These are phyloP conservation scores for Candida xyloterini DNA, from an alignment of 805 yeast species.

Conservation along the genomic window DNA sequence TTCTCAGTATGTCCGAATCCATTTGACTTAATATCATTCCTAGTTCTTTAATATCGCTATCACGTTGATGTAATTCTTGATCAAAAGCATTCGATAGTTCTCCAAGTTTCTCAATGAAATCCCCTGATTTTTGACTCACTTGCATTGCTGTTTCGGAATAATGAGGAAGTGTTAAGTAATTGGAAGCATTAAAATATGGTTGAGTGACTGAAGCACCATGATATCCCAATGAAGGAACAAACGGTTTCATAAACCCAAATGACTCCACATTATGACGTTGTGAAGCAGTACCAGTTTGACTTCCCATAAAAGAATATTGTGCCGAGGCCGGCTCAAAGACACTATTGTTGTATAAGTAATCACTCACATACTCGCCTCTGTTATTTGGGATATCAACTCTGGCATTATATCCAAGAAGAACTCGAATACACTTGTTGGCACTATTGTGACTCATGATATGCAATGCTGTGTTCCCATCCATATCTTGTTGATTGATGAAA, in stretches of 20 bases:
- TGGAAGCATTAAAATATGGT: slow-evolving; percentile 19
- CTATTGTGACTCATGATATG: slow-evolving; percentile 48
- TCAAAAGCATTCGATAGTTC: slow-evolving; percentile 52
- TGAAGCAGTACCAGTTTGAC: slow-evolving; percentile 5
- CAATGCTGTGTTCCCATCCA: slow-evolving; percentile 54
- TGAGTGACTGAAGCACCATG: slow-evolving; percentile 17
- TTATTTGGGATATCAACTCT: slow-evolving; percentile 49
- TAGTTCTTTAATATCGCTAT: slow-evolving; percentile 34
- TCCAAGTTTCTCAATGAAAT: slow-evolving; percentile 47
- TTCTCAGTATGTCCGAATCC: slow-evolving; percentile 33
- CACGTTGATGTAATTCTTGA: slow-evolving; percentile 44
- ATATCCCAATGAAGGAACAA: slow-evolving; percentile 22
- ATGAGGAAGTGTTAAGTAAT: slow-evolving; percentile 36
- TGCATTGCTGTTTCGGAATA: slow-evolving; percentile 53
- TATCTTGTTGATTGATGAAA: slow-evolving; percentile 55
- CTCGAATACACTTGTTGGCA: slow-evolving; percentile 43
- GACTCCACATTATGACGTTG: slow-evolving; percentile 21
- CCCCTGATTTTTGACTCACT: slow-evolving; percentile 48
- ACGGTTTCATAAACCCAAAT: slow-evolving; percentile 25
- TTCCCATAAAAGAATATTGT: slow-evolving; percentile 10
- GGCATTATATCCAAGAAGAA: slow-evolving; percentile 48
- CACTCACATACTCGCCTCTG: slow-evolving; percentile 41
- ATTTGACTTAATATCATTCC: slow-evolving; percentile 28
- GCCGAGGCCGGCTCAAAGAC: slow-evolving; percentile 16
- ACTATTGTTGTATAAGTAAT: slow-evolving; percentile 33